A percentile compares a stretch with the other conserved stretches of the same genome.
Evolutionary conservation across 305 asterid genomes (phyloP).

Genomic region (Fraxinus paxiana): DNA sequence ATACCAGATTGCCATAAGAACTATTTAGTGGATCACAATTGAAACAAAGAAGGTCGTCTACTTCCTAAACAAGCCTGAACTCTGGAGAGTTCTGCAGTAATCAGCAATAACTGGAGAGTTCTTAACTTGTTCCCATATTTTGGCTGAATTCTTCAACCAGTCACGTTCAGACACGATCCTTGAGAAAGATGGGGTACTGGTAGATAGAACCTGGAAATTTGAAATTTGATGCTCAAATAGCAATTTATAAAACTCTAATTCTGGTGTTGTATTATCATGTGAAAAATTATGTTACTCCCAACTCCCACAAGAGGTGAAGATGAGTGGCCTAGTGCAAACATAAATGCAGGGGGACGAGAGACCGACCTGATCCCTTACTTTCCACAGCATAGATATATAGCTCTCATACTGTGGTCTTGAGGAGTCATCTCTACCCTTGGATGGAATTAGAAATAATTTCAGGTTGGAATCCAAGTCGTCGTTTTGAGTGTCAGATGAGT

Average conservation of each 20-base stretch:
- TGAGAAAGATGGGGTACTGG: conserved; percentile 58
- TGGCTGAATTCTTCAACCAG: conserved; percentile 91
- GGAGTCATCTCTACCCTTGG: conserved; percentile 45
- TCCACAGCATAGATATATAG: conserved; percentile 52
- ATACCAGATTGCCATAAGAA: neutral
- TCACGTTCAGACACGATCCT: conserved; percentile 87
- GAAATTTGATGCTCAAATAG: neutral
- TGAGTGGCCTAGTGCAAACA: neutral
- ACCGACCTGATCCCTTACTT: conserved; percentile 74
- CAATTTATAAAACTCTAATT: conserved; percentile 2
- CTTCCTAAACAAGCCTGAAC: conserved; percentile 66
- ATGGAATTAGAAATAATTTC: conserved; percentile 64
- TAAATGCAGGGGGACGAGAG: neutral
- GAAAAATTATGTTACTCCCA: neutral
- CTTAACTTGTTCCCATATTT: conserved; percentile 84
- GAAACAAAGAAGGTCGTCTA: conserved; percentile 20
- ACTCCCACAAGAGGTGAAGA: neutral
- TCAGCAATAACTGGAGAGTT: conserved; percentile 55
- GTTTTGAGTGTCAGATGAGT: conserved; percentile 18
- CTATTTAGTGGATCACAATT: neutral
- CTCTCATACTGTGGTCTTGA: conserved; percentile 57
- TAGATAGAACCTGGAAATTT: conserved; percentile 61
- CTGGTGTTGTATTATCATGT: neutral
- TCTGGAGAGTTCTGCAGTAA: conserved; percentile 62
- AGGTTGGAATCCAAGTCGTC: conserved; percentile 35